phyloP scores from a whole-genome alignment of 2,329 filamentous ascomycete species.

The Gnomoniopsis smithogilvyi region DNA sequence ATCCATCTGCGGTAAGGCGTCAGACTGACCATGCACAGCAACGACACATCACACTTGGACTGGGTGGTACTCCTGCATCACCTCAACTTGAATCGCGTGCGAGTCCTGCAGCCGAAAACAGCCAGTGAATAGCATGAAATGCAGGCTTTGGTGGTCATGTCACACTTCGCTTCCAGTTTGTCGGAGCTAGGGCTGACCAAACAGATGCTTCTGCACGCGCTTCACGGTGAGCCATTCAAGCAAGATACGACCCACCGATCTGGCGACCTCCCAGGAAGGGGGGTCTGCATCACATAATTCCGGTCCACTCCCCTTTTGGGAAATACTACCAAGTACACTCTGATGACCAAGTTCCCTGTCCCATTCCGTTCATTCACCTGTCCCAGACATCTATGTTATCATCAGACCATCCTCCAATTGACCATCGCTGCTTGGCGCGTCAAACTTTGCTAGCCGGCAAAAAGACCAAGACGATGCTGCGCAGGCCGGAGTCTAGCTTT shows the following conservation, averaged over 20 bases:
- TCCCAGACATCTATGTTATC: not conserved
- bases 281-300: not conserved
- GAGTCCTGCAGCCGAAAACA: not conserved
- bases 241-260: not conserved
- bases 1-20: not conserved
- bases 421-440: not conserved
- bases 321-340: not conserved
- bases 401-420: too few relatives aligned
- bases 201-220: conserved; percentile 8
- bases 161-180: conserved; percentile 11
- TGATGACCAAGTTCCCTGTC: not conserved
- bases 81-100: conserved; percentile 1
- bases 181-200: conserved; percentile 13
- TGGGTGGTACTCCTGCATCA: not conserved
- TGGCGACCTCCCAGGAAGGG: not conserved
- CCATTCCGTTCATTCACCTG: too few relatives aligned
- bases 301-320: too few relatives aligned
- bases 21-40: not conserved
- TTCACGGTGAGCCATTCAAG: not conserved
- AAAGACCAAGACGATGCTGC: not conserved
- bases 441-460: not conserved
- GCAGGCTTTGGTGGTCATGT: not conserved
- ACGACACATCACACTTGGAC: not conserved
- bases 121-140: conserved; percentile 7
- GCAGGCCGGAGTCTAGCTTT: not conserved